A percentile compares a stretch with the other conserved stretches of the same genome.
These are phyloP conservation scores for Moesziomyces parantarcticus DNA, from an alignment of 1,284 basidiomycete genomes.

Conservation along the genomic window DNA sequence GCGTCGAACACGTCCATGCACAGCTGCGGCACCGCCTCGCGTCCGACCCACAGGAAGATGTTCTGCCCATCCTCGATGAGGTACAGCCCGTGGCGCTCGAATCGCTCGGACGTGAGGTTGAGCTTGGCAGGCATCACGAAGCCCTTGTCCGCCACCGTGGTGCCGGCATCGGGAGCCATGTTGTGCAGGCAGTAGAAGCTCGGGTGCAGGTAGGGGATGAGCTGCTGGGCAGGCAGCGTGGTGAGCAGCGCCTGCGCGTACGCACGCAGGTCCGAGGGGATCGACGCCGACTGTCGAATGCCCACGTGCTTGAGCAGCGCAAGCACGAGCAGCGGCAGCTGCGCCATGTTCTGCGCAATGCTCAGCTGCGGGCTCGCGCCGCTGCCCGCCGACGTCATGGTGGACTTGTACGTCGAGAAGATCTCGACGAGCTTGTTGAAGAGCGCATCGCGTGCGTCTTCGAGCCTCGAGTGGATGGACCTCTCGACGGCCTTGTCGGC, in stretches of 20 bases:
- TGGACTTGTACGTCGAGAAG: slow-evolving; percentile 90
- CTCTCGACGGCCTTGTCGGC: slow-evolving; percentile 98
- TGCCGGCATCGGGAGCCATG: slow-evolving; percentile 86
- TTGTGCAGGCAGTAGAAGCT: slow-evolving; percentile 95
- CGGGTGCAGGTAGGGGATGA: slow-evolving; percentile 94
- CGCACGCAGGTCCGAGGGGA: slow-evolving; percentile 93
- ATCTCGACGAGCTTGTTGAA: slow-evolving; percentile 92
- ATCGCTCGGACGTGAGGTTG: slow-evolving; percentile 89
- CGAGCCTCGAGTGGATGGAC: slow-evolving; percentile 83
- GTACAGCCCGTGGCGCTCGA: slow-evolving; percentile 95
- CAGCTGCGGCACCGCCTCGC: slow-evolving; percentile 94
- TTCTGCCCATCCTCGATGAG: slow-evolving; percentile 97
- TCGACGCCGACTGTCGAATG: slow-evolving; percentile 91
- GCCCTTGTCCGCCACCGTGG: slow-evolving; percentile 34
- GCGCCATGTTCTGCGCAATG: slow-evolving; percentile 90
- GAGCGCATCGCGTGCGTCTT: slow-evolving; percentile 91
- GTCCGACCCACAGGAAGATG: slow-evolving; percentile 96
- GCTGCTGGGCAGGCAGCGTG: slow-evolving; percentile 86
- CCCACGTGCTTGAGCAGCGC: slow-evolving; percentile 95
- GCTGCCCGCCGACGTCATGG: slow-evolving; percentile 91
- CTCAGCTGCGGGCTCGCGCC: slow-evolving; percentile 94
- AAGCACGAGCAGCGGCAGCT: slow-evolving; percentile 88
- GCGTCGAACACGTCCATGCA: slow-evolving; percentile 94
- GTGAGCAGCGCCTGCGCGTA: slow-evolving; percentile 94
- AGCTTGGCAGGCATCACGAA: slow-evolving; percentile 85